A percentile compares a stretch with the other conserved stretches of the same genome.
Evolutionary conservation across 768 basidiomycete species (phyloP).

Genomic region (Tulasnella sp.): DNA sequence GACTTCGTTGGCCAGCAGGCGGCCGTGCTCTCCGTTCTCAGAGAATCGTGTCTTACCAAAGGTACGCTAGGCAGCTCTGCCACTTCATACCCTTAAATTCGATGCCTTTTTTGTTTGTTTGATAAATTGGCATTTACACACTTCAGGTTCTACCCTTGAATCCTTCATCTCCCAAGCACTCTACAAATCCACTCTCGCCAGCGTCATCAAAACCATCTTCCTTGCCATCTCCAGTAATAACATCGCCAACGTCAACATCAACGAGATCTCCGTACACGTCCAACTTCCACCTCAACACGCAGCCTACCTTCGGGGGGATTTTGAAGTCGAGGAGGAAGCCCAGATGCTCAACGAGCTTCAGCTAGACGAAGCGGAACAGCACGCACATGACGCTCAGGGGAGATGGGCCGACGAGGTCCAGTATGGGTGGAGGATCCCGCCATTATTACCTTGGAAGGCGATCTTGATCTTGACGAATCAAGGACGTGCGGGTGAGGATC

Average conservation of each 20-base stretch:
- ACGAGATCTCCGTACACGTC: constrained; percentile 69
- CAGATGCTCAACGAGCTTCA: constrained; percentile 34
- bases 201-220: constrained; percentile 69
- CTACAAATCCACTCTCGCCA: constrained; percentile 55
- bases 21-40: constrained; percentile 53
- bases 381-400: constrained; percentile 41
- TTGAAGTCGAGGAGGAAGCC: constrained; percentile 39
- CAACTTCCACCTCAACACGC: constrained; percentile 79
- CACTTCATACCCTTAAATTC: too few relatives aligned
- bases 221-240: constrained; percentile 64
- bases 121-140: not conserved
- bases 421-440: constrained; percentile 61
- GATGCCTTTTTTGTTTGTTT: not conserved
- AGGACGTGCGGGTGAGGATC: constrained; percentile 36
- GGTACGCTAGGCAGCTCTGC: constrained; percentile 39
- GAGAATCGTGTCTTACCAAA: constrained; percentile 57
- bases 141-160: constrained; percentile 24
- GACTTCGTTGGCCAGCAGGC: constrained; percentile 81
- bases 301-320: constrained; percentile 44
- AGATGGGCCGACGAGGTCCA: constrained; percentile 53
- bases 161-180: constrained; percentile 39
- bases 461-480: constrained; percentile 48
- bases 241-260: constrained; percentile 68
- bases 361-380: constrained; percentile 28
- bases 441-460: constrained; percentile 85